phyloP scores from a whole-genome alignment of 257 asterid species.

The Catharanthus roseus region DNA sequence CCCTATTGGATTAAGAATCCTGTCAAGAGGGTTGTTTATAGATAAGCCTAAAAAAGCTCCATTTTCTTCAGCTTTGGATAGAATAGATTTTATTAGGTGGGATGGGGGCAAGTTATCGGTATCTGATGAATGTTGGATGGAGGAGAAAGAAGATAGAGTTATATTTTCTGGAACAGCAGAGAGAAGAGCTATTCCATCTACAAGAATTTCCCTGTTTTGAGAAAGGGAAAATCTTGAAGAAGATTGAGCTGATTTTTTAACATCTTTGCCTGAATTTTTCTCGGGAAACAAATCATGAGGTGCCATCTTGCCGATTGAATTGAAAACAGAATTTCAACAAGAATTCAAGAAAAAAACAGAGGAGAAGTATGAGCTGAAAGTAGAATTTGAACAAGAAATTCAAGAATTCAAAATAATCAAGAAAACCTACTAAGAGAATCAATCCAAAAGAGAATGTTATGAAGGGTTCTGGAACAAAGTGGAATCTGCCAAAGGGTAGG shows the following conservation, averaged over 20 bases:
- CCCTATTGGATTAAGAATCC: constrained; percentile 36
- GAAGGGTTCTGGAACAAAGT: neutral
- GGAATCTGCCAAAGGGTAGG: neutral
- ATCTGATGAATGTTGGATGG: neutral
- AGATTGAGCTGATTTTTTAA: neutral
- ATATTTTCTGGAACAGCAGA: neutral
- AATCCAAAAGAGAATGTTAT: neutral
- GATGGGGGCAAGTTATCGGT: neutral
- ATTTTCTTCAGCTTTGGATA: neutral
- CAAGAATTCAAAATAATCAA: neutral
- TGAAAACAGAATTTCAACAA: neutral
- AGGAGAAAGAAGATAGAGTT: neutral
- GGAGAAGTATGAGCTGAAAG: too few species aligned
- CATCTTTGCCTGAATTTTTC: neutral
- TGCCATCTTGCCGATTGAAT: neutral
- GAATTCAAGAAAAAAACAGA: neutral
- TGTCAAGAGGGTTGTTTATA: neutral
- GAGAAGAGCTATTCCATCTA: neutral
- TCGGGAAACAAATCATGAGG: neutral
- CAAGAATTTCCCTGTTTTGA: neutral
- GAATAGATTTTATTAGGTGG: neutral
- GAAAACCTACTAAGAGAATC: neutral
- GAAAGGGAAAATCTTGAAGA: neutral
- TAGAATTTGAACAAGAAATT: too few species aligned
- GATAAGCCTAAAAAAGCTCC: neutral